Percentiles rank a stretch among this genome's conserved stretches.
Conservation (phyloP, 495 filamentous ascomycete genomes). For the Penicillium cataractarum region DNA sequence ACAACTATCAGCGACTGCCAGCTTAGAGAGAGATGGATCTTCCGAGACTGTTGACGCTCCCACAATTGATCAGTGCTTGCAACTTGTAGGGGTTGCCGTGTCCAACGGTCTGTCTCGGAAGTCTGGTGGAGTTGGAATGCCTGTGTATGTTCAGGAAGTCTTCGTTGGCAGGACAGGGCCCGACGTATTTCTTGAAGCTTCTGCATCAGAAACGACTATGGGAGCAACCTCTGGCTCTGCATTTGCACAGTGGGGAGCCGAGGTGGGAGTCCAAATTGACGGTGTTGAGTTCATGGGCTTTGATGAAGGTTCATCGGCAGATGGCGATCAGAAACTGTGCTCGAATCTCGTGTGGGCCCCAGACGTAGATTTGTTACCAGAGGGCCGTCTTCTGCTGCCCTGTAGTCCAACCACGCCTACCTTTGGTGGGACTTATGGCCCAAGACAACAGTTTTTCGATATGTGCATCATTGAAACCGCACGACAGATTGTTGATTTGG, state of each 20-base stretch:
- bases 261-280: background rate
- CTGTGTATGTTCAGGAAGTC: conserved; percentile 7
- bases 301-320: background rate
- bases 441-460: background rate
- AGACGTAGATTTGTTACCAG: background rate
- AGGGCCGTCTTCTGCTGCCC: background rate
- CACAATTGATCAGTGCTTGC: background rate
- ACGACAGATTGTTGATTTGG: background rate
- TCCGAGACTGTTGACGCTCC: background rate
- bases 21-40: background rate
- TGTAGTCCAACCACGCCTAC: background rate
- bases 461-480: conserved; percentile 5
- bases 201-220: background rate
- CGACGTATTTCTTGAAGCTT: conserved; percentile 3
- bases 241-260: background rate
- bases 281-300: conserved; percentile 4
- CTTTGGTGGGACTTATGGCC: background rate
- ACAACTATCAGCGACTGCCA: conserved; percentile 4
- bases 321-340: conserved; percentile 1
- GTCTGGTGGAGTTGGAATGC: background rate
- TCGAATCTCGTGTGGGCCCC: background rate
- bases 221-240: background rate
- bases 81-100: conserved; percentile 2
- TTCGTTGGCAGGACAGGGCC: conserved; percentile 1
- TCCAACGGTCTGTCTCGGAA: background rate